Evolutionary conservation across 2,329 filamentous ascomycete genomes (phyloP).

Genomic region (Sphaerulina musiva): DNA sequence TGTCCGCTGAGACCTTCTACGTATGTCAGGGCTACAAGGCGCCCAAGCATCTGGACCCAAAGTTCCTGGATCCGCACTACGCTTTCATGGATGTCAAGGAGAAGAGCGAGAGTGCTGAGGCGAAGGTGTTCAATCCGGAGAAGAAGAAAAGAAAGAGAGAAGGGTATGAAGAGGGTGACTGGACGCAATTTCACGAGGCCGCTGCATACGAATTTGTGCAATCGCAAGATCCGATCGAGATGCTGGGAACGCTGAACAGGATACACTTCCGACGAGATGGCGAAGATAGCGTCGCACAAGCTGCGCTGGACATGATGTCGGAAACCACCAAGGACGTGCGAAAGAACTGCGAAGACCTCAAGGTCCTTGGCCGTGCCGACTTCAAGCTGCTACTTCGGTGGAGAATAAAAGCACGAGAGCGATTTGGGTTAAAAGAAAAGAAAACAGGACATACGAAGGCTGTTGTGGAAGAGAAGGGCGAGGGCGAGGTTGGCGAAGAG

Average conservation of each 20-base stretch:
- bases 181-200: slow-evolving; percentile 82
- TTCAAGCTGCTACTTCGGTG: slow-evolving; percentile 86
- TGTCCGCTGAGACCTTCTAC: slow-evolving; percentile 97
- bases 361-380: slow-evolving; percentile 86
- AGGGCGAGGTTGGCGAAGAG: slow-evolving; percentile 46
- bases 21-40: slow-evolving; percentile 94
- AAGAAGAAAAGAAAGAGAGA: slow-evolving; percentile 96
- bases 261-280: slow-evolving; percentile 78
- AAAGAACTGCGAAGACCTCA: slow-evolving; percentile 72
- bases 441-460: slow-evolving; percentile 40
- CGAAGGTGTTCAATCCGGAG: slow-evolving; percentile 96
- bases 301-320: slow-evolving; percentile 75
- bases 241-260: slow-evolving; percentile 78
- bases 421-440: slow-evolving; percentile 79
- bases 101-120: slow-evolving; percentile 86
- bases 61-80: slow-evolving; percentile 78
- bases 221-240: slow-evolving; percentile 84
- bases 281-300: slow-evolving; percentile 67
- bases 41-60: slow-evolving; percentile 85
- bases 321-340: slow-evolving; percentile 81
- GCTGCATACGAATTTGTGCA: slow-evolving; percentile 90
- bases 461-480: slow-evolving; percentile 35
- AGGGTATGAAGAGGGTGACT: slow-evolving; percentile 95
- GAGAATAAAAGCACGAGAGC: slow-evolving; percentile 81
- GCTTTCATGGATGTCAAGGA: slow-evolving; percentile 91